Evolutionary conservation across 2,329 filamentous ascomycete genomes (phyloP).

Genomic region (Neopestalotiopsis sp.): DNA sequence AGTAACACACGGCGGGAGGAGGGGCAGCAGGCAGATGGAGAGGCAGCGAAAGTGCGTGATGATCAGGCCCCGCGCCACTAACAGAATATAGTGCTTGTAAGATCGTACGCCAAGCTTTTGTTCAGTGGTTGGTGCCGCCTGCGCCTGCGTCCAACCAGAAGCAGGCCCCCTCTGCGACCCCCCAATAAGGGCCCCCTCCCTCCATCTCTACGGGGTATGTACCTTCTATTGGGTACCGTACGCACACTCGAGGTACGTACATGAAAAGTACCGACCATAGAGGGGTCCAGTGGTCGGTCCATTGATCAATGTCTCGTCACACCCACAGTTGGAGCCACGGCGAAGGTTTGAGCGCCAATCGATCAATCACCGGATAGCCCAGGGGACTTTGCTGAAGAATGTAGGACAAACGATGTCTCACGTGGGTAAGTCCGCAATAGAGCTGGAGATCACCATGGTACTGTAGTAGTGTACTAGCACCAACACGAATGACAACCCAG

Average conservation of each 20-base stretch:
- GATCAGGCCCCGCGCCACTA: neutral
- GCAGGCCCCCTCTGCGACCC: neutral
- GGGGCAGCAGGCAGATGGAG: slow-evolving; percentile 6
- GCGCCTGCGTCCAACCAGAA: neutral
- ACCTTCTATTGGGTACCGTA: neutral
- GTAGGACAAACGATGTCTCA: slow-evolving; percentile 8
- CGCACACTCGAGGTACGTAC: neutral
- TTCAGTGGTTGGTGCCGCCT: slow-evolving; percentile 8
- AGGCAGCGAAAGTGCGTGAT: neutral
- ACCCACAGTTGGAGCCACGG: neutral
- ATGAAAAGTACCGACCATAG: too few species aligned
- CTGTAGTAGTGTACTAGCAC: neutral
- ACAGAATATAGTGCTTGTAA: neutral
- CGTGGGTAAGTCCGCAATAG: neutral
- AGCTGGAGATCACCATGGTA: neutral
- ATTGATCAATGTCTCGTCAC: neutral
- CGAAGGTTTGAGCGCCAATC: neutral
- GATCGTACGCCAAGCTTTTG: neutral
- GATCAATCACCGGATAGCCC: neutral
- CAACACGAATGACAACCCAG: neutral
- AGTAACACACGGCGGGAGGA: neutral
- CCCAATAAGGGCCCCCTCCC: neutral
- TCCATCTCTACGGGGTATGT: neutral
- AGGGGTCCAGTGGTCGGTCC: too few species aligned
- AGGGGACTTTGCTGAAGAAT: neutral